Evolutionary conservation across 176 grass and related monocot genomes (phyloP).

Genomic region (Eragrostis curvula): DNA sequence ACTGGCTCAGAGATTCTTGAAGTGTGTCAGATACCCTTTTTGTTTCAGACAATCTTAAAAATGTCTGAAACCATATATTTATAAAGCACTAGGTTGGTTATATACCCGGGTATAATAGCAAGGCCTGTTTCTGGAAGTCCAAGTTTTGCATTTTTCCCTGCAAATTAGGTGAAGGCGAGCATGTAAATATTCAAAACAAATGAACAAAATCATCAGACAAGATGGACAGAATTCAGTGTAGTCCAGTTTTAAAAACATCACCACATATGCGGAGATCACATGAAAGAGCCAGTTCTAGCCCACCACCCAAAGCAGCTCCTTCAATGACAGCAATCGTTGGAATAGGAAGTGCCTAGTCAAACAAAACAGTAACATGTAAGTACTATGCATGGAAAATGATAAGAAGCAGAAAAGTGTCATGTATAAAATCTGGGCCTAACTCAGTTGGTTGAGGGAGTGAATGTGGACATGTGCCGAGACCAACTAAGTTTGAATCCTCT

Average conservation of each 20-base stretch:
- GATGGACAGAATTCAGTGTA: not conserved
- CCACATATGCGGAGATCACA: slow-evolving; percentile 88
- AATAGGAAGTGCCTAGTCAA: slow-evolving; percentile 63
- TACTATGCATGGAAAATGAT: not conserved
- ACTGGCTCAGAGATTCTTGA: not conserved
- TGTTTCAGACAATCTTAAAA: not conserved
- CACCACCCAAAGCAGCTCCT: slow-evolving; percentile 85
- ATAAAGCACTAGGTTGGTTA: not conserved
- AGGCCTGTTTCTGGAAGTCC: slow-evolving; percentile 86
- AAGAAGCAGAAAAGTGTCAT: not conserved
- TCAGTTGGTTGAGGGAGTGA: not conserved
- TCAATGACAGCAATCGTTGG: slow-evolving; percentile 85
- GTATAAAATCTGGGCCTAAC: not conserved
- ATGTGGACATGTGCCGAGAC: not conserved
- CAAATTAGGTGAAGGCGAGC: not conserved
- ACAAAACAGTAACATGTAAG: slow-evolving; percentile 21
- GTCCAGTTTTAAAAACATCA: slow-evolving; percentile 32
- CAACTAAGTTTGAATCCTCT: not conserved
- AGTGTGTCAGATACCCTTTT: not conserved
- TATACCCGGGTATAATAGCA: slow-evolving; percentile 92
- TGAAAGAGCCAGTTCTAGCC: slow-evolving; percentile 80
- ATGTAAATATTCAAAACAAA: slow-evolving; percentile 22
- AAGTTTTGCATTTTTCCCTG: slow-evolving; percentile 79
- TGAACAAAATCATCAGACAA: not conserved
- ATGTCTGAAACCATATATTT: not conserved